Percentiles rank a stretch among this genome's conserved stretches.
These are phyloP conservation scores for Danielozyma ontarioensis DNA, from an alignment of 805 yeast genomes.

Conservation along the genomic window DNA sequence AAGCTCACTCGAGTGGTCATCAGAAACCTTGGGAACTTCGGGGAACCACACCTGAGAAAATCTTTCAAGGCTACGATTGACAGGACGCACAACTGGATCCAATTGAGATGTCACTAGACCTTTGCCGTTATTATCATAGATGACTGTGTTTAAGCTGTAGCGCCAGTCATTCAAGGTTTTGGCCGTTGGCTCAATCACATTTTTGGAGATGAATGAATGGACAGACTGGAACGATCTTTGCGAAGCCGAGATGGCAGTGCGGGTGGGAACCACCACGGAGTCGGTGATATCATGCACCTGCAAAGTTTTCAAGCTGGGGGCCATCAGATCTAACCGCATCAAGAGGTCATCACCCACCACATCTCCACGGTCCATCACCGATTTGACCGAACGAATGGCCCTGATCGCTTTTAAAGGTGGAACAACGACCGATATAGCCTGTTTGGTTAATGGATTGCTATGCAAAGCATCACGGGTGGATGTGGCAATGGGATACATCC, in stretches of 20 bases:
- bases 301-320: constrained; percentile 57
- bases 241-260: not conserved
- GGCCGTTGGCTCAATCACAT: constrained; percentile 44
- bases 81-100: constrained; percentile 59
- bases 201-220: constrained; percentile 1
- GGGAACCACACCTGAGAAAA: constrained; percentile 44
- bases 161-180: constrained; percentile 44
- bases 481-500: constrained; percentile 44
- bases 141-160: constrained; percentile 43
- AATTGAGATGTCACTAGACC: constrained; percentile 57
- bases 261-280: constrained; percentile 18
- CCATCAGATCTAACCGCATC: constrained; percentile 46
- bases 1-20: constrained; percentile 49
- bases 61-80: constrained; percentile 50
- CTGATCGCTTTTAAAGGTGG: constrained; percentile 20
- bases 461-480: constrained; percentile 31
- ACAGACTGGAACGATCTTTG: not conserved
- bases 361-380: constrained; percentile 47
- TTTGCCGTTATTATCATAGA: constrained; percentile 56
- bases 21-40: constrained; percentile 33
- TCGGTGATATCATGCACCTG: constrained; percentile 46
- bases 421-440: constrained; percentile 22
- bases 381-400: constrained; percentile 32
- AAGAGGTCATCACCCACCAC: constrained; percentile 51
- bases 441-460: constrained; percentile 32